Base-by-base conservation (phyloP, 306 rosid species). In the Luffa acutangula region DNA sequence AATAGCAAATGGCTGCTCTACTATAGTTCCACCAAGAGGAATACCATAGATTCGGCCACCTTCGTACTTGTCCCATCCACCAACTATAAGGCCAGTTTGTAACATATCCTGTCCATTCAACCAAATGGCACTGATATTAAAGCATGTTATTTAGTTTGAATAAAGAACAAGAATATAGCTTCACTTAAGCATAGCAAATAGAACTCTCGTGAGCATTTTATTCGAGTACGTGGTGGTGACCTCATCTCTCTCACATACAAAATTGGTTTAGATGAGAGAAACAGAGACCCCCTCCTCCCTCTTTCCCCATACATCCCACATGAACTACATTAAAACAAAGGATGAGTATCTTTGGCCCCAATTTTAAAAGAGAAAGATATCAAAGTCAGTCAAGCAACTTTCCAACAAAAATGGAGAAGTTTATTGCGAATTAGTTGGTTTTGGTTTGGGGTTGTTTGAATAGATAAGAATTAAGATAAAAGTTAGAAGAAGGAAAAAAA, bases 61-160 rank as follows among this genome's bases (percentile, higher is more conserved):
- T 83, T 95, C 93, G 18, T 95, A 88, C 84, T 91, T 95, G 88
- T 95, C 98, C 98, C 97, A 95, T 52, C 98, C 97, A 60, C 97
- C 98, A 80, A 95, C 90, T 59, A 95, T 92, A 79, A 95, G 78
- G 33, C 98, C 98, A 77, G 98, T 91, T 86, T 92, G 89, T 39
- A 95, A 74, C 85, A 84, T 83, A 83, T 93, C 86, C 98, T 95
- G 95, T 82, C 82, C 86, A 79, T 34, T 75, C 77, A 51, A 87
- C 25, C 83, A 57, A n/a, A 75, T 6, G 73, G 15, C 37, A 70
- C 11, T 59, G 37, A 6, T 6, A 52, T 7, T 49, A 21, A 33
- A 54, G 33, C 42, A 60, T 49, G 70, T 1, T 1, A 7, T 18
- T 9, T 18, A 43, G 21, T 6, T 46, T 42, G 7, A 25, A 76